Conservation (phyloP, 208 protist species). For the Leishmania braziliensis region DNA sequence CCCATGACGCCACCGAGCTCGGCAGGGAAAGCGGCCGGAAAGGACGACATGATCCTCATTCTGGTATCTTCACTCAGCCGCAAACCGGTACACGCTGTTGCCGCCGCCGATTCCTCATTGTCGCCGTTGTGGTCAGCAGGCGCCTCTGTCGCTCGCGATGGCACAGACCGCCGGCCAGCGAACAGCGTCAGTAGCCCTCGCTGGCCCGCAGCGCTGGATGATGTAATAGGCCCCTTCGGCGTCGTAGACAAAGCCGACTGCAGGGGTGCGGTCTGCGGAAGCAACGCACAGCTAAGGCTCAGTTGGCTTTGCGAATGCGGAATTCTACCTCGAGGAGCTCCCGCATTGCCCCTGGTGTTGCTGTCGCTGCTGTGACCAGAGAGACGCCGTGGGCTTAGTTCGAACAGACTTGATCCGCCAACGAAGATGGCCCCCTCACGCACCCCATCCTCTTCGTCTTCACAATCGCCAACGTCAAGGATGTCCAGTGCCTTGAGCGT, state of each 20-base stretch:
- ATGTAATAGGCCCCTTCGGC: neutral
- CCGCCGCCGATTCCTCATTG: neutral
- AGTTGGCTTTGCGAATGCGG: neutral
- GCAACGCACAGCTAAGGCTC: neutral
- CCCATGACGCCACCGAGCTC: neutral
- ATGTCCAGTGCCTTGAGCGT: neutral
- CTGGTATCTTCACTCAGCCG: neutral
- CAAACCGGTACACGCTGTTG: neutral
- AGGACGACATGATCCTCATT: neutral
- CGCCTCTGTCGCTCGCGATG: neutral
- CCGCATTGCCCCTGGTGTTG: neutral
- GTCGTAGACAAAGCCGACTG: neutral
- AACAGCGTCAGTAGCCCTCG: neutral
- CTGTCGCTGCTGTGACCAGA: neutral
- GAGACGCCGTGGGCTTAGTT: neutral
- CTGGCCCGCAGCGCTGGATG: neutral
- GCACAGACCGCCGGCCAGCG: neutral
- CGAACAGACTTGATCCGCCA: neutral
- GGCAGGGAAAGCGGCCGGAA: neutral
- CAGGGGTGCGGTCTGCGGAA: constrained; percentile 1
- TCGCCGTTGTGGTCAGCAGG: neutral
- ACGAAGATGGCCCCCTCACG: neutral
- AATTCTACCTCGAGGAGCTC: too few species aligned
- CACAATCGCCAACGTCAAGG: neutral
- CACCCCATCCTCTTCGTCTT: neutral